Evolutionary conservation across 116 monocot species (phyloP).

Genomic region (Phalaenopsis hybrid): DNA sequence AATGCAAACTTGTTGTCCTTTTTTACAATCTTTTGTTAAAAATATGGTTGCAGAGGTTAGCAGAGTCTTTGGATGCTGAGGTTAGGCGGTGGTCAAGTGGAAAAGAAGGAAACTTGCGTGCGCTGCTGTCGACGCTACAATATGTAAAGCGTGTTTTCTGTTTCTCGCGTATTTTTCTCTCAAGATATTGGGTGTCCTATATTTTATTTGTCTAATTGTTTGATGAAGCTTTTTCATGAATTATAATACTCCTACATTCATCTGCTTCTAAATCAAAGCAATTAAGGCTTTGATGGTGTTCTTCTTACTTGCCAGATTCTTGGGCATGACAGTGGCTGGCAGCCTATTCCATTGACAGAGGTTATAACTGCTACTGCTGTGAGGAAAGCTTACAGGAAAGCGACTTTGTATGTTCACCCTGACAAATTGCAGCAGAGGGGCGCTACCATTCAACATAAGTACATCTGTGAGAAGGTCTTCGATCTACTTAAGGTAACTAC

Average conservation of each 20-base stretch:
- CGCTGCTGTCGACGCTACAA: conserved; percentile 91
- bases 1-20: neutral
- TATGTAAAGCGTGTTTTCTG: conserved; percentile 46
- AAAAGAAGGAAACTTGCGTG: conserved; percentile 95
- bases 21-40: neutral
- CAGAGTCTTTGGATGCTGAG: conserved; percentile 78
- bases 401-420: conserved; percentile 95
- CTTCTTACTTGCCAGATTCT: conserved; percentile 49
- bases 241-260: neutral
- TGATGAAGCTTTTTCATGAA: neutral
- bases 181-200: neutral
- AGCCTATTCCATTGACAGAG: conserved; percentile 70
- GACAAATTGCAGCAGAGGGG: conserved; percentile 97
- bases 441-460: conserved; percentile 88
- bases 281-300: neutral
- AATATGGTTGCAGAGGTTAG: conserved; percentile 55
- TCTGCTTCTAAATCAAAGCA: neutral
- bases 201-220: neutral
- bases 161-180: neutral
- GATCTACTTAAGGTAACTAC: conserved; percentile 88
- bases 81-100: conserved; percentile 92
- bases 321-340: conserved; percentile 84
- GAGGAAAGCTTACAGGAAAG: conserved; percentile 90
- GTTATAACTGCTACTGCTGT: conserved; percentile 73
- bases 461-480: conserved; percentile 96